Evolutionary conservation across 164 flowering plant genomes (phyloP).

Genomic region (Liriodendron chinense): DNA sequence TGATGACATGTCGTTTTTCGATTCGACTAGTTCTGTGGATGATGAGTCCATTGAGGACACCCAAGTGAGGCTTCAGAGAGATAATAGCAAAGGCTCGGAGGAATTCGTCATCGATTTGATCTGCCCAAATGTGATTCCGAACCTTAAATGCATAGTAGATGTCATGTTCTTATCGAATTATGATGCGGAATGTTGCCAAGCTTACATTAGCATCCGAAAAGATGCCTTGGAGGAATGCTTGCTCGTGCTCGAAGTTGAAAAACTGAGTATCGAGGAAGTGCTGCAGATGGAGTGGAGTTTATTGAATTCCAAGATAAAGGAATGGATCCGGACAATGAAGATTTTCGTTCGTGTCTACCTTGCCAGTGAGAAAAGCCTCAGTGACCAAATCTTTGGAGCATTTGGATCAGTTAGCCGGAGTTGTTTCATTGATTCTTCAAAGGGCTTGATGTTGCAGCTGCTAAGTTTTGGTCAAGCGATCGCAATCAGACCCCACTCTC

Average conservation of each 20-base stretch:
- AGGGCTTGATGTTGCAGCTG: constrained; percentile 1
- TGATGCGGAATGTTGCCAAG: constrained; percentile 66
- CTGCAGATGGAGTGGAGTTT: constrained; percentile 7
- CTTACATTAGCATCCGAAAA: constrained; percentile 47
- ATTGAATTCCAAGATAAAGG: constrained; percentile 3
- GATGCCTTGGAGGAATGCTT: constrained; percentile 78
- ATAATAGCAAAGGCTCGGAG: neutral
- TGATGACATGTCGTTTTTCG: neutral
- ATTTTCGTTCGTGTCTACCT: constrained; percentile 4
- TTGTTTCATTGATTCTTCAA: constrained; percentile 10
- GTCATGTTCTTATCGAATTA: constrained; percentile 58
- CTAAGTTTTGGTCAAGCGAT: constrained; percentile 9
- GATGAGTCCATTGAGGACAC: neutral
- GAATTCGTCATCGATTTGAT: constrained; percentile 50
- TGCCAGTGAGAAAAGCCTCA: constrained; percentile 3
- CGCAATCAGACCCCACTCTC: neutral
- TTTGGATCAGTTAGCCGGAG: neutral
- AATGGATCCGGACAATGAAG: constrained; percentile 7
- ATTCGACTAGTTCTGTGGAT: constrained; percentile 1
- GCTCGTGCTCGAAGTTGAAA: constrained; percentile 61
- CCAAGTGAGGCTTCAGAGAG: constrained; percentile 2
- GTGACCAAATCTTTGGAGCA: constrained; percentile 1
- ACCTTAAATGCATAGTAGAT: constrained; percentile 56
- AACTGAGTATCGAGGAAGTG: constrained; percentile 79
- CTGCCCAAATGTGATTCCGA: constrained; percentile 50